Conservation (phyloP, 2,329 filamentous ascomycete genomes). For the Pseudogymnoascus sp. region DNA sequence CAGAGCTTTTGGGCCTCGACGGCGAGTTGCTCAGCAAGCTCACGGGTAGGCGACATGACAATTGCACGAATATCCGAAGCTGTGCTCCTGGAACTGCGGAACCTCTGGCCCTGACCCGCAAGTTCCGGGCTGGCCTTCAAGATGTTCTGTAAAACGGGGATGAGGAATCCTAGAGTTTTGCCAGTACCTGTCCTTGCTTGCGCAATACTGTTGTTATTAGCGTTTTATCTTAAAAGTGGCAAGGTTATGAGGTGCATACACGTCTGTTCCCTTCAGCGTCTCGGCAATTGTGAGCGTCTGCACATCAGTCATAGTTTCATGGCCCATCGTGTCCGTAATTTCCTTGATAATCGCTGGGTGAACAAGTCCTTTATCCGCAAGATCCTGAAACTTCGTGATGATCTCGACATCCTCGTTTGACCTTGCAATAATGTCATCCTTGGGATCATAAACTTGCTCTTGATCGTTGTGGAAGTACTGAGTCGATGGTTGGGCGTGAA, state of each 20-base stretch:
- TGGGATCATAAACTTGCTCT: background rate
- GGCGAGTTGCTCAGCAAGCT: slow-evolving; percentile 74
- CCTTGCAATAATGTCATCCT: background rate
- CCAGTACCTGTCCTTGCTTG: slow-evolving; percentile 96
- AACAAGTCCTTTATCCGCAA: slow-evolving; percentile 25
- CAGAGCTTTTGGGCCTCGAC: slow-evolving; percentile 55
- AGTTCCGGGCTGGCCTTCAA: slow-evolving; percentile 55
- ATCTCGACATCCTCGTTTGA: slow-evolving; percentile 10
- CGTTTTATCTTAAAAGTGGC: slow-evolving; percentile 2
- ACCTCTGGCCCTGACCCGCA: slow-evolving; percentile 33
- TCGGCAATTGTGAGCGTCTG: slow-evolving; percentile 77
- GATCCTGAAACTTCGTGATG: slow-evolving; percentile 27
- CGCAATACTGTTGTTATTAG: slow-evolving; percentile 55
- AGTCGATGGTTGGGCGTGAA: slow-evolving; percentile 11
- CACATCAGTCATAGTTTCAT: slow-evolving; percentile 84
- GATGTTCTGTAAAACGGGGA: slow-evolving; percentile 78
- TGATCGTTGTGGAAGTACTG: slow-evolving; percentile 22
- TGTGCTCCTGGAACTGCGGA: slow-evolving; percentile 29
- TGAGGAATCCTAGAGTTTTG: slow-evolving; percentile 88
- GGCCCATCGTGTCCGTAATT: slow-evolving; percentile 65
- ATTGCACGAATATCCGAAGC: slow-evolving; percentile 60
- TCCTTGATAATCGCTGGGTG: slow-evolving; percentile 31
- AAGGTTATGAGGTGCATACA: slow-evolving; percentile 23
- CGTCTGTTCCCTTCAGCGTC: slow-evolving; percentile 55
- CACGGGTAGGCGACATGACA: slow-evolving; percentile 71